These are phyloP conservation scores for Endotrypanum monterogeii DNA, from an alignment of 208 protist species.

Conservation along the genomic window DNA sequence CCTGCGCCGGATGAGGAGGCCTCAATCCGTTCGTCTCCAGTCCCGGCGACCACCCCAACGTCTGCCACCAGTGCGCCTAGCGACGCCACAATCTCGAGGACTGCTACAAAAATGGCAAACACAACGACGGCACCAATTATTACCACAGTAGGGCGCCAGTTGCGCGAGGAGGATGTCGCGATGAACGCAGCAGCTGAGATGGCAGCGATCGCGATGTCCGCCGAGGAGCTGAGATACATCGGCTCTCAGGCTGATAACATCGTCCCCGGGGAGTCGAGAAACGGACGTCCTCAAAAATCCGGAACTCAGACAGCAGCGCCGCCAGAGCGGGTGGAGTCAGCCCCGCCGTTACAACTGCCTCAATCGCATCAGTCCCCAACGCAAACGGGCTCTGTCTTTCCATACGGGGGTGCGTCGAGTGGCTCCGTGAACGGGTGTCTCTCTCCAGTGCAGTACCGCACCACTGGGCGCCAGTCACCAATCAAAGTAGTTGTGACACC, in stretches of 20 bases:
- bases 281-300: conserved; percentile 13
- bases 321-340: conserved; percentile 4
- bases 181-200: conserved; percentile 39
- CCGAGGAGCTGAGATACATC: conserved; percentile 21
- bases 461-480: conserved; percentile 32
- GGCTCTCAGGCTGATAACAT: conserved; percentile 24
- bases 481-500: conserved; percentile 31
- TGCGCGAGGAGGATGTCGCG: conserved; percentile 26
- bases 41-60: neutral
- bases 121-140: neutral
- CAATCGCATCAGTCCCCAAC: conserved; percentile 1
- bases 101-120: neutral
- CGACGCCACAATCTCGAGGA: neutral
- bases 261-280: conserved; percentile 4
- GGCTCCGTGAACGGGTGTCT: conserved; percentile 13
- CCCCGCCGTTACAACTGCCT: conserved; percentile 5
- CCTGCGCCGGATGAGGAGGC: conserved; percentile 33
- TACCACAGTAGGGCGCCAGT: conserved; percentile 11
- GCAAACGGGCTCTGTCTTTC: conserved; percentile 9
- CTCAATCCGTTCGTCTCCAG: conserved; percentile 3
- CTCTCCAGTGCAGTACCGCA: conserved; percentile 32
- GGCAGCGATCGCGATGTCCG: conserved; percentile 30
- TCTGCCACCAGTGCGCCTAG: neutral
- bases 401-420: conserved; percentile 12
- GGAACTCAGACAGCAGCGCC: neutral